Evolutionary conservation across 1,284 basidiomycete species (phyloP), one percentile per base, ranked within the genome.

Genomic region (Kalmanozyma brasiliensis): DNA sequence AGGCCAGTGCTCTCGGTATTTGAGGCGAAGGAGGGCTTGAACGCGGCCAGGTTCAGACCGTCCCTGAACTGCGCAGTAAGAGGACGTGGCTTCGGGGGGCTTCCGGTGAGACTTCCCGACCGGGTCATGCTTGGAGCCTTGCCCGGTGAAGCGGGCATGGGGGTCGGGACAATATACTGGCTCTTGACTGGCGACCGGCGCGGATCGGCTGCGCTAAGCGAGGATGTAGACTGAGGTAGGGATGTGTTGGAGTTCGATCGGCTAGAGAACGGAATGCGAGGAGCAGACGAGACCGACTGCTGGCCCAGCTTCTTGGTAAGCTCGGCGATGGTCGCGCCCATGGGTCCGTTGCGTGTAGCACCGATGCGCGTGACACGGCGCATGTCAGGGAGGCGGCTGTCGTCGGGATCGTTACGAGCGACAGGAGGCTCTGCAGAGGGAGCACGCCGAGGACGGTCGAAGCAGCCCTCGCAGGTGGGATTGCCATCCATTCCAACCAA

Each of bases 261-360:
- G 17, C 24, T 47, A 17, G 44, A 52, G 26, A 61, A 45, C 2
- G 55, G 41, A n/a, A 38, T 48, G 6, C 36, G 42, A 3, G 38
- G 56, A 24, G 53, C 22, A 9, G 58, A 13, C 8, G 49, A 33
- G 3, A 62, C 58, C 0, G 48, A 41, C n/a, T 41, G 42, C 33
- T 64, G 52, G 30, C 59, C 58, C 14, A 76, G 53, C 37, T 64
- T 63, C 24, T 59, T 65, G 8, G 76, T 73, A 2, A 78, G 60
- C 51, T 76, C 74, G 16, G 67, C 74, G 30, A 78, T 76, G 13
- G 74, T 72, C 4, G 72, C 74, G 3, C 73, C 73, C 73, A 76
- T 76, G 4, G 57, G 44, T 10, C 56, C 62, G 16, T 16, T 47
- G 4, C 67, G 42, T 4, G 51, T 17, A 5, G 45, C 60, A 14